A percentile compares a stretch with the other conserved stretches of the same genome.
Conservation (phyloP, 345 rosid species). For the Citrus hindsii region DNA sequence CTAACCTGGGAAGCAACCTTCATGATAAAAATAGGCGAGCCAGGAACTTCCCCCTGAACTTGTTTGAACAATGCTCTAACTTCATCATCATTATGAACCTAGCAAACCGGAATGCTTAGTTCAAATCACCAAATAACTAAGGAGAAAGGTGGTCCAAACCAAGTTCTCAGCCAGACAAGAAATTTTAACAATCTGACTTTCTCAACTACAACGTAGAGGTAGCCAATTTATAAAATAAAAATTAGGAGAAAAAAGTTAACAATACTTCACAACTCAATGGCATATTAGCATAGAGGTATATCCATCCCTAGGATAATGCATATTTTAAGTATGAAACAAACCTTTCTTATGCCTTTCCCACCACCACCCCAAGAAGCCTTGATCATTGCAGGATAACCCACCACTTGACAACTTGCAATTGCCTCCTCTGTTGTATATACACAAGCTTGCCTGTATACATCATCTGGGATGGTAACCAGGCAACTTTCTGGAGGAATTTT, state of each 20-base stretch:
- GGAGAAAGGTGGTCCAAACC: conserved; percentile 6
- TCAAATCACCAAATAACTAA: not conserved
- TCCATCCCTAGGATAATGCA: not conserved
- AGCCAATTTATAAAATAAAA: not conserved
- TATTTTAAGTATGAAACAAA: conserved; percentile 25
- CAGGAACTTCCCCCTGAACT: conserved; percentile 99
- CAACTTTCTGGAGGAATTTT: conserved; percentile 71
- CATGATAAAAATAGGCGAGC: conserved; percentile 99
- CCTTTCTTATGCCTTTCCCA: conserved; percentile 99
- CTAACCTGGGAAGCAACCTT: conserved; percentile 99
- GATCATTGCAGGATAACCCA: conserved; percentile 99
- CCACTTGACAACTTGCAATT: conserved; percentile 92
- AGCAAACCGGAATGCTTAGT: conserved; percentile 10
- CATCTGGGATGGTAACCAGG: conserved; percentile 84
- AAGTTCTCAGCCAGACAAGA: not conserved
- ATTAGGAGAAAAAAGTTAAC: not conserved
- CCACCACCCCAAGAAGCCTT: conserved; percentile 99
- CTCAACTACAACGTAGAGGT: not conserved
- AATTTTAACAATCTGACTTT: conserved; percentile 7
- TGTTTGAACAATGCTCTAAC: conserved; percentile 97
- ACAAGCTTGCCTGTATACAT: conserved; percentile 88
- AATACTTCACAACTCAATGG: not conserved
- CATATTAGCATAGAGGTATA: not conserved
- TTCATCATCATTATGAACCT: conserved; percentile 99
- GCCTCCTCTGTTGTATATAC: conserved; percentile 98